phyloP scores from a whole-genome alignment of 2,329 filamentous ascomycete genomes.

The Scytalidium sp. region DNA sequence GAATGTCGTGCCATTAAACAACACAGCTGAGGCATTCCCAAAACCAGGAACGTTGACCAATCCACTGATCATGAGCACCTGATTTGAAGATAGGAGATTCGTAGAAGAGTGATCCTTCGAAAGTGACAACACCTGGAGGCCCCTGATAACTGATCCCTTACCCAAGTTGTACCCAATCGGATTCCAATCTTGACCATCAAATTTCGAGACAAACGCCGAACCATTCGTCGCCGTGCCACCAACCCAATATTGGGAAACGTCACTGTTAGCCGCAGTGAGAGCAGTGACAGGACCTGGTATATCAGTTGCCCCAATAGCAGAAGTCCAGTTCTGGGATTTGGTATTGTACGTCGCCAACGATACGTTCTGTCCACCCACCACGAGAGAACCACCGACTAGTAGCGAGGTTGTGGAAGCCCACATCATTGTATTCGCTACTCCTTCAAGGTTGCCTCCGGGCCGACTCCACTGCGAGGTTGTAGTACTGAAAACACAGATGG shows the following conservation, averaged over 20 bases:
- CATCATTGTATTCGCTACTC: conserved; percentile 67
- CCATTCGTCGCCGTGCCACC: conserved; percentile 68
- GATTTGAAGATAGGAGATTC: conserved; percentile 60
- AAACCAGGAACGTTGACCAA: conserved; percentile 72
- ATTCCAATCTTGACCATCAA: conserved; percentile 69
- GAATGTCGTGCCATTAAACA: conserved; percentile 81
- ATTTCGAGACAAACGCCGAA: conserved; percentile 77
- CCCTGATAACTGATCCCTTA: conserved; percentile 65
- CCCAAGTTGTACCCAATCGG: conserved; percentile 63
- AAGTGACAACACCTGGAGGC: conserved; percentile 77
- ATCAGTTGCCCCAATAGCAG: conserved; percentile 55
- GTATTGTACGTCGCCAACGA: conserved; percentile 73
- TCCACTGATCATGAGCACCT: conserved; percentile 82
- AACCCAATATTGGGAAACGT: conserved; percentile 76
- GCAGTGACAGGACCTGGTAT: conserved; percentile 80
- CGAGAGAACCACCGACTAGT: conserved; percentile 75
- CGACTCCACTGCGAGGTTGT: conserved; percentile 73
- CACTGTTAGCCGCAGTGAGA: conserved; percentile 69
- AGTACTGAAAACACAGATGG: conserved; percentile 77
- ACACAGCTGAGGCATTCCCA: conserved; percentile 78
- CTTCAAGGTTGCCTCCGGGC: conserved; percentile 69
- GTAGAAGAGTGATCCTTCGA: conserved; percentile 64
- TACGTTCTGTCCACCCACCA: conserved; percentile 59
- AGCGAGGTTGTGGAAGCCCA: conserved; percentile 74
- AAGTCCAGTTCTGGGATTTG: conserved; percentile 62